phyloP scores from a whole-genome alignment of 73 alveolate genomes.

The Urostyla sp. region DNA sequence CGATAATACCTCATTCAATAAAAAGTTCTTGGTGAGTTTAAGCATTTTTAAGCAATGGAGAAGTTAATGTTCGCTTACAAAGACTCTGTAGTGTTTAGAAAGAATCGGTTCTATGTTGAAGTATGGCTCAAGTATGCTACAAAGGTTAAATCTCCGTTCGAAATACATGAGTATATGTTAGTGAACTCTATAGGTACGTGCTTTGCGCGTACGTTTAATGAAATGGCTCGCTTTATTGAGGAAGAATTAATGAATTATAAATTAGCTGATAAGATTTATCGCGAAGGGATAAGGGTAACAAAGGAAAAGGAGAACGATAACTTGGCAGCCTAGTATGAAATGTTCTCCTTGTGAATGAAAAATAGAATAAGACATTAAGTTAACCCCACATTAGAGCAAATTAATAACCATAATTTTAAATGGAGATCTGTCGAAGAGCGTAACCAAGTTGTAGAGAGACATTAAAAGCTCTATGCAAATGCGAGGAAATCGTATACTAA shows the following conservation, averaged over 20 bases:
- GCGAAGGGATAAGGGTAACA: neutral
- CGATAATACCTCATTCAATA: neutral
- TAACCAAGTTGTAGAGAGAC: neutral
- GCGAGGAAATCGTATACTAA: slow-evolving; percentile 14
- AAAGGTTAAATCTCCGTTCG: slow-evolving; percentile 25
- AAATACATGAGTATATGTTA: slow-evolving; percentile 12
- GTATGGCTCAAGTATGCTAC: slow-evolving; percentile 51
- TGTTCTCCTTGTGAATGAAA: slow-evolving; percentile 11
- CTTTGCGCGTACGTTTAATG: slow-evolving; percentile 27
- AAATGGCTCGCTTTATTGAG: slow-evolving; percentile 40
- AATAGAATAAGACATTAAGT: neutral
- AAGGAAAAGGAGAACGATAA: neutral
- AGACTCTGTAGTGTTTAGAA: neutral
- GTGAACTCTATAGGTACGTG: neutral
- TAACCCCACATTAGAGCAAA: neutral
- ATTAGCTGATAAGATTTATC: slow-evolving; percentile 32
- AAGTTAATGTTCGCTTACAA: neutral
- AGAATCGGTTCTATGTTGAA: slow-evolving; percentile 31
- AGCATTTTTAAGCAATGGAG: slow-evolving; percentile 37
- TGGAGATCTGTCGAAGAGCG: neutral
- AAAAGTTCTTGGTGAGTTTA: neutral
- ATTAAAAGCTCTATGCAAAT: slow-evolving; percentile 29
- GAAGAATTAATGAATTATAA: neutral
- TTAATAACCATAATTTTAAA: neutral
- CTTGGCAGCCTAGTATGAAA: neutral